A percentile compares a stretch with the other conserved stretches of the same genome.
phyloP scores from a whole-genome alignment of 2,329 filamentous ascomycete species.

The Alternaria ventricosa region DNA sequence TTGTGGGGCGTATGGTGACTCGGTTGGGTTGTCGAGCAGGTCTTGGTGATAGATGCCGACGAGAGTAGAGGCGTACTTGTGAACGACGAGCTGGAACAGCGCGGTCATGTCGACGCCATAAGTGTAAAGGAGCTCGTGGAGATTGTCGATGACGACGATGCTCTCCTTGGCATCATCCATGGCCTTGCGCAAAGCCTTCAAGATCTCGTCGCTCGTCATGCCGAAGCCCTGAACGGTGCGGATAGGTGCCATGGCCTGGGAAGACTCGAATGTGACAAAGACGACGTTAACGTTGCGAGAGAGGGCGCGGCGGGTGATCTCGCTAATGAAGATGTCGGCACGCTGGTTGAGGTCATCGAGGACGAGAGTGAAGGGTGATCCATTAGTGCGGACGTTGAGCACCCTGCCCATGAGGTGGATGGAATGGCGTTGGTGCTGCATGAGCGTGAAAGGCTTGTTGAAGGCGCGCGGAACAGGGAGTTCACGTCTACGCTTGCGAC shows the following conservation, averaged over 20 bases:
- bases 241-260: slow-evolving; percentile 69
- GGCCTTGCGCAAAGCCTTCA: slow-evolving; percentile 25
- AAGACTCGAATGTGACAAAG: slow-evolving; percentile 78
- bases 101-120: slow-evolving; percentile 57
- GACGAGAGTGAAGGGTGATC: slow-evolving; percentile 85
- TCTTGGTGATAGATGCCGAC: slow-evolving; percentile 85
- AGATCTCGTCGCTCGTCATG: slow-evolving; percentile 63
- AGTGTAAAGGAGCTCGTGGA: slow-evolving; percentile 66
- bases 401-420: slow-evolving; percentile 83
- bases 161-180: slow-evolving; percentile 34
- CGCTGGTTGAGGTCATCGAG: slow-evolving; percentile 86
- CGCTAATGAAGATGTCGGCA: slow-evolving; percentile 70
- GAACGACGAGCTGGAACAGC: slow-evolving; percentile 73
- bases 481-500: slow-evolving; percentile 22
- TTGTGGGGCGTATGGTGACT: slow-evolving; percentile 51
- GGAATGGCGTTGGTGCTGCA: slow-evolving; percentile 81
- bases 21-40: slow-evolving; percentile 59
- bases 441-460: slow-evolving; percentile 19
- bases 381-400: slow-evolving; percentile 76
- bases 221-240: slow-evolving; percentile 69
- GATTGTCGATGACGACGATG: slow-evolving; percentile 79
- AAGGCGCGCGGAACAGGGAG: slow-evolving; percentile 20
- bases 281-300: slow-evolving; percentile 67
- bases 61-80: slow-evolving; percentile 71
- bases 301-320: slow-evolving; percentile 74